phyloP scores from a whole-genome alignment of 2,329 filamentous ascomycete genomes.

The Botrytis pseudocinerea region DNA sequence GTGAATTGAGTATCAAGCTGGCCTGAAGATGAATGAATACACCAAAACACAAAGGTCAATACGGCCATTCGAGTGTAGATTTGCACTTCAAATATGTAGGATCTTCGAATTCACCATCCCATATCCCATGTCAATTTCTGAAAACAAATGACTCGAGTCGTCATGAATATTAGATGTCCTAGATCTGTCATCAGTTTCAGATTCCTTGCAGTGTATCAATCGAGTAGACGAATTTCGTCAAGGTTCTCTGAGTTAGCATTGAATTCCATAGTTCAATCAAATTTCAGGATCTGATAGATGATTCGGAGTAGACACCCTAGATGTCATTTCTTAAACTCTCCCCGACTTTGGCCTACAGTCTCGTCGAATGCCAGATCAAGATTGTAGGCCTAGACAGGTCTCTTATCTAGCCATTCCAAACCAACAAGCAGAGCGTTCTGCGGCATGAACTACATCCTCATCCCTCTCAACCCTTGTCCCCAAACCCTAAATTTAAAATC shows the following conservation, averaged over 20 bases:
- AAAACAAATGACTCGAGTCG: not conserved
- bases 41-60: not conserved
- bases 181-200: not conserved
- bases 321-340: not conserved
- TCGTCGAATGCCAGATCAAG: not conserved
- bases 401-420: not conserved
- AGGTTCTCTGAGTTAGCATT: not conserved
- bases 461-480: not conserved
- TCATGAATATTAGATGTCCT: not conserved
- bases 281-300: not conserved
- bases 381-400: not conserved
- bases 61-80: not conserved
- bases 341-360: not conserved
- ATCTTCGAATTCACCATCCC: not conserved
- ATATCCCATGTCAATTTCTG: not conserved
- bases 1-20: not conserved
- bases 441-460: not conserved
- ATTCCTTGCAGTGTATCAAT: not conserved
- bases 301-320: not conserved
- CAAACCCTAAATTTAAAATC: conserved; percentile 1
- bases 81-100: not conserved
- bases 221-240: not conserved
- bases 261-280: not conserved
- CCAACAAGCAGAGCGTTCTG: not conserved
- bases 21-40: not conserved